Base-by-base conservation (phyloP, 1,284 basidiomycete species). In the Papiliotrema terrestris region DNA sequence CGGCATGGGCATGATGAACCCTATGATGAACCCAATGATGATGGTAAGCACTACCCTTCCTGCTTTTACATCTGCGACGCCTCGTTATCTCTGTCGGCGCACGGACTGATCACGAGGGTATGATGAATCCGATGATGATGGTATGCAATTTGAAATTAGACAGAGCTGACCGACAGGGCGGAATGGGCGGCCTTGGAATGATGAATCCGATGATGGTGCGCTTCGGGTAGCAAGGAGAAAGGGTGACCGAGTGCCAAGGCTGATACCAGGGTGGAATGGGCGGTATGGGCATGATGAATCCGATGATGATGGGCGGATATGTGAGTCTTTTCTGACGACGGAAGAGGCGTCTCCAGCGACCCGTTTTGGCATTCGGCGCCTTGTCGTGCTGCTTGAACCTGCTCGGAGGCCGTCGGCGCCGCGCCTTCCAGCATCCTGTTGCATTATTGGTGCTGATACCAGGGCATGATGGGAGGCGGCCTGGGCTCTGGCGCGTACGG, bases 391-490 rank as follows among this genome's bases (percentile, higher is more conserved):
- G n/a, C n/a, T n/a, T n/a, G n/a, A n/a, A n/a, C n/a, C n/a, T n/a
- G n/a, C n/a, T n/a, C n/a, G n/a, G n/a, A n/a, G n/a, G n/a, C n/a
- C n/a, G n/a, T 32, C 29, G 29, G 29, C 29, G 11, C 29, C 11
- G 29, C 29, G 29, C 29, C 29, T 32, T 32, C 29, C 6, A 32
- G 29, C 29, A 32, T 32, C 19, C 13, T 19, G 49, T 54, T 51
- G 47, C 45, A 36, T 32, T 14, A 42, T 26, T 19, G 13, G 2
- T 3, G 23, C 43, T 39, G 14, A 45, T 25, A 4, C 17, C 58
- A 69, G 69, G 67, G 66, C 9, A 69, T 71, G 68, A 48, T 71
- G 43, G 67, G 67, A 9, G 69, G 69, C 17, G 69, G 69, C n/a
- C 58, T 68, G 22, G 69, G 69, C 22, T 59, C 55, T 20, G 69